phyloP scores from a whole-genome alignment of 1,284 basidiomycete species.

The Fomitopsis schrenkii region DNA sequence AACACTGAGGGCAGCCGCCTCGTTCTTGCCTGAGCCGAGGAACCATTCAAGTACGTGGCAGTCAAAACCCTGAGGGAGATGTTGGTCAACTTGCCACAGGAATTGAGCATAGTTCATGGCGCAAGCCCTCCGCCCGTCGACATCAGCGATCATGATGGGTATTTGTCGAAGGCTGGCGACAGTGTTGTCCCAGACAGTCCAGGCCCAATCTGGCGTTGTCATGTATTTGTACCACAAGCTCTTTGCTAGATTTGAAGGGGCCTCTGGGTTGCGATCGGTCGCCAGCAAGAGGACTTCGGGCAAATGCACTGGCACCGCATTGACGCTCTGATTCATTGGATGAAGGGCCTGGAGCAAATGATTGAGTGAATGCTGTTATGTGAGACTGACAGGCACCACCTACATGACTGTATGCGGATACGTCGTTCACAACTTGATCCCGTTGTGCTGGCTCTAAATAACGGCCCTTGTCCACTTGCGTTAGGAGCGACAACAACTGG shows the following conservation, averaged over 20 bases:
- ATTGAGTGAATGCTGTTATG: not conserved
- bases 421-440: slow-evolving; percentile 55
- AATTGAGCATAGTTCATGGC: slow-evolving; percentile 65
- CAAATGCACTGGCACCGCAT: slow-evolving; percentile 52
- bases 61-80: slow-evolving; percentile 67
- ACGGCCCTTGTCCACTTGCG: slow-evolving; percentile 57
- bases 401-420: slow-evolving; percentile 56
- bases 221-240: slow-evolving; percentile 77
- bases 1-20: slow-evolving; percentile 49
- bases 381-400: slow-evolving; percentile 13
- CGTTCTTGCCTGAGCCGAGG: slow-evolving; percentile 54
- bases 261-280: slow-evolving; percentile 50
- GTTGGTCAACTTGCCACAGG: slow-evolving; percentile 67
- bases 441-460: slow-evolving; percentile 52
- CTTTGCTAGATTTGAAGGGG: slow-evolving; percentile 67
- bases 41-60: slow-evolving; percentile 67
- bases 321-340: slow-evolving; percentile 41
- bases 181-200: slow-evolving; percentile 77
- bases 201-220: slow-evolving; percentile 65
- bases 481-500: slow-evolving; percentile 52
- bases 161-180: slow-evolving; percentile 66
- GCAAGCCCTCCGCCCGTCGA: slow-evolving; percentile 40
- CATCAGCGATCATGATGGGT: slow-evolving; percentile 48
- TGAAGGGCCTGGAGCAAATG: slow-evolving; percentile 37
- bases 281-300: slow-evolving; percentile 66